Evolutionary conservation across 2,329 filamentous ascomycete species (phyloP), one percentile per base, ranked within the genome.

Genomic region (Fusarium devonianum): DNA sequence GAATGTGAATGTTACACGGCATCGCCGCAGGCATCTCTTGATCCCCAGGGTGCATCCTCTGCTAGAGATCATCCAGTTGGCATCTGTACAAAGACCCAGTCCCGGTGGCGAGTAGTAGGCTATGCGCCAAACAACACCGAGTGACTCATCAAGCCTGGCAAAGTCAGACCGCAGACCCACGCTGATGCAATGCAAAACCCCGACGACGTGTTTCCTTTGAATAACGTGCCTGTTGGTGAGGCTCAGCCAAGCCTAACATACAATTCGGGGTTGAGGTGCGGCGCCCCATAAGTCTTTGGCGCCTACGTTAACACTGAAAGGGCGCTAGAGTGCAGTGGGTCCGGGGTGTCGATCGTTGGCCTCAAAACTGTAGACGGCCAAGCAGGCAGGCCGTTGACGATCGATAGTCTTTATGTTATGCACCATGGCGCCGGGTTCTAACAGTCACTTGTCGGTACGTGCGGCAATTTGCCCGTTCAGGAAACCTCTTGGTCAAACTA

Each of bases 301-400:
- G 40, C 40, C 16, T 30, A 16, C 5, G 11, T 26, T 3, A 21
- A 21, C 33, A 18, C 25, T 25, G 14, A 25, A 4, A 22, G 21
- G 42, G 42, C 34, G 34, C 42, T 30, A 46, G 32, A 13, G n/a
- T 18, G 26, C 21, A 37, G 42, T 23, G 26, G 34, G 34, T 46
- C 42, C 17, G 34, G 42, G 42, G 42, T 32, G 14, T 12, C 18
- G 12, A 18, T 13, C 4, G 7, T 12, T 13, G 30, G 26, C 22
- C 32, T 43, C 29, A 32, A n/a, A n/a, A n/a, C n/a, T n/a, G n/a
- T n/a, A n/a, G n/a, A n/a, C n/a, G n/a, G n/a, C n/a, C n/a, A n/a
- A n/a, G n/a, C n/a, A n/a, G n/a, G n/a, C n/a, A n/a, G n/a, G n/a
- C n/a, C n/a, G n/a, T n/a, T n/a, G n/a, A n/a, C n/a, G n/a, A n/a